Percentiles rank a stretch among this genome's conserved stretches.
Evolutionary conservation across 495 filamentous ascomycete genomes (phyloP).

Genomic region (Corynascus novoguineensis): DNA sequence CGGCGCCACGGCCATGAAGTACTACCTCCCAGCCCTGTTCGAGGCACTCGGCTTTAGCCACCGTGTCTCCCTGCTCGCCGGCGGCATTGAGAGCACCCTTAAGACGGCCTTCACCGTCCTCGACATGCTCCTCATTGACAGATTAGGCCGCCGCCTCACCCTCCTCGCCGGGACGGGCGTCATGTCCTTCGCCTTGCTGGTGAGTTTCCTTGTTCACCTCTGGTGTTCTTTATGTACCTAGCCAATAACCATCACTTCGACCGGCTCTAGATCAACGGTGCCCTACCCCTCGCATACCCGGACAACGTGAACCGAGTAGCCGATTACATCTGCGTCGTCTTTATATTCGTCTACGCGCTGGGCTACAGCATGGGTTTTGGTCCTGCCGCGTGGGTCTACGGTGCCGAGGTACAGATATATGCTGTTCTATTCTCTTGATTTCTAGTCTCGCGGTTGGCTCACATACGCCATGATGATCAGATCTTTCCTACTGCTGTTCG

Average conservation of each 20-base stretch:
- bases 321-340: constrained; percentile 49
- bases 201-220: constrained; percentile 16
- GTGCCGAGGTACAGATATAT: constrained; percentile 48
- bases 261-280: constrained; percentile 46
- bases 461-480: too few relatives aligned
- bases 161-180: constrained; percentile 39
- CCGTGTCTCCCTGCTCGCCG: constrained; percentile 42
- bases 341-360: constrained; percentile 53
- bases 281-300: constrained; percentile 46
- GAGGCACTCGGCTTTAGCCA: constrained; percentile 40
- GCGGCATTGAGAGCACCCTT: constrained; percentile 47
- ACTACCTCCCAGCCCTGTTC: constrained; percentile 49
- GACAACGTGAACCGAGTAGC: constrained; percentile 44
- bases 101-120: constrained; percentile 48
- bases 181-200: constrained; percentile 46
- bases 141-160: constrained; percentile 39
- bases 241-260: background rate
- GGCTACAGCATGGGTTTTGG: constrained; percentile 55
- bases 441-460: too few relatives aligned
- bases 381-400: constrained; percentile 54
- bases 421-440: too few relatives aligned
- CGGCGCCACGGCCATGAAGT: constrained; percentile 52
- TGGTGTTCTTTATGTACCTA: background rate
- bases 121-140: constrained; percentile 49
- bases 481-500: constrained; percentile 51